Conservation (phyloP, 108 stramenopile species). For the Aurantiochytrium sp. region DNA sequence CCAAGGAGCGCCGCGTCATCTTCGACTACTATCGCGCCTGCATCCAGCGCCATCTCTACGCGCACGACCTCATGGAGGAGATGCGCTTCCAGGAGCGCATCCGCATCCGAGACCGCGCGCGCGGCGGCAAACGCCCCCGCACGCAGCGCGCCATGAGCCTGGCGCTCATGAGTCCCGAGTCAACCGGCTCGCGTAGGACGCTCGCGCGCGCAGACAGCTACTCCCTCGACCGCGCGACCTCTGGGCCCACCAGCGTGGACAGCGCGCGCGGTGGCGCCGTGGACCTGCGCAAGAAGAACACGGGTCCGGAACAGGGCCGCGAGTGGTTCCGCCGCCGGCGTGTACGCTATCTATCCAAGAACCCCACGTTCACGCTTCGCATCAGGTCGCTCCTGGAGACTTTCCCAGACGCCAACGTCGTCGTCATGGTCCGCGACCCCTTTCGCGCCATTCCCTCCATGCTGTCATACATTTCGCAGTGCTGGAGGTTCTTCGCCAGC, state of each 20-base stretch:
- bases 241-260: neutral
- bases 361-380: slow-evolving; percentile 40
- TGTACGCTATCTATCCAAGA: slow-evolving; percentile 29
- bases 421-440: slow-evolving; percentile 34
- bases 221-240: neutral
- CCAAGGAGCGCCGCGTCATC: neutral
- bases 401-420: slow-evolving; percentile 30
- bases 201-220: neutral
- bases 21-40: slow-evolving; percentile 24
- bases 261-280: neutral
- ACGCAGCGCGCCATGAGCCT: neutral
- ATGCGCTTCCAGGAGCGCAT: neutral
- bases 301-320: neutral
- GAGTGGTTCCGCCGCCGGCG: neutral
- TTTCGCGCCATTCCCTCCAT: slow-evolving; percentile 36
- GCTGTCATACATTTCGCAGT: slow-evolving; percentile 31
- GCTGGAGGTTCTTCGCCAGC: neutral
- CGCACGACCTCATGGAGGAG: neutral
- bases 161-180: neutral
- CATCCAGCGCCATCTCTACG: slow-evolving; percentile 31
- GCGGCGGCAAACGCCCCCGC: neutral
- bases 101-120: neutral
- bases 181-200: neutral
- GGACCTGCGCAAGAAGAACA: no score
- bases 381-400: slow-evolving; percentile 7